Evolutionary conservation across 2,329 filamentous ascomycete genomes (phyloP), one percentile per base, ranked within the genome.

Genomic region (Aspergillus caelatus): DNA sequence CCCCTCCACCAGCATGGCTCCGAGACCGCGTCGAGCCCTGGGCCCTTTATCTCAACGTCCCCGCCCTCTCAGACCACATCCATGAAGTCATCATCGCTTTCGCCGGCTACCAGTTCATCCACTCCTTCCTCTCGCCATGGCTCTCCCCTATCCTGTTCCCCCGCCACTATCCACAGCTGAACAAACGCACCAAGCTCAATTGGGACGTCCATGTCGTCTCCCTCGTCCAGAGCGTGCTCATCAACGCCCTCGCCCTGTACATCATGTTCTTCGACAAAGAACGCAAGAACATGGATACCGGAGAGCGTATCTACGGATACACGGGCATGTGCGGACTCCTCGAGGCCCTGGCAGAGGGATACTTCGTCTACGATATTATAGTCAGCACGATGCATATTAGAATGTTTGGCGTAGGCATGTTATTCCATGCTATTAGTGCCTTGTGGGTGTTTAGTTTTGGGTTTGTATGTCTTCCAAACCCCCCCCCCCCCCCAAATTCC

Each of bases 141-240:
- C 70, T 89, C 62, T 88, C 85, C 52, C 75, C 77, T 58, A 68
- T 74, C 64, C 77, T 89, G 63, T 86, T 86, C 69, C 85, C 86
- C 21, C 74, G 78, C 50, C 80, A 80, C 68, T 90, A 90, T 73
- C 75, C 79, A 41, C 76, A 79, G 12, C 80, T 90, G 68, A 83
- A 79, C 63, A 74, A 74, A 28, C 84, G 86, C 55, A 89, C 86
- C 1, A 83, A 82, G 67, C 77, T 89, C 58, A 89, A 88, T 77
- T 90, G 88, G 88, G 85, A 90, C 75, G 86, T 89, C 9, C 88
- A 90, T 71, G 83, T 89, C 60, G 88, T 89, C 48, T 87, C 85
- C 0, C 80, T 90, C 48, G 78, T 88, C 41, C 88, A 90, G 78
- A 84, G 82, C 64, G 78, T 81, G 10, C 70, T 89, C 21, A 85